phyloP scores from a whole-genome alignment of 2,329 filamentous ascomycete species.

The Ophiostoma australiae region DNA sequence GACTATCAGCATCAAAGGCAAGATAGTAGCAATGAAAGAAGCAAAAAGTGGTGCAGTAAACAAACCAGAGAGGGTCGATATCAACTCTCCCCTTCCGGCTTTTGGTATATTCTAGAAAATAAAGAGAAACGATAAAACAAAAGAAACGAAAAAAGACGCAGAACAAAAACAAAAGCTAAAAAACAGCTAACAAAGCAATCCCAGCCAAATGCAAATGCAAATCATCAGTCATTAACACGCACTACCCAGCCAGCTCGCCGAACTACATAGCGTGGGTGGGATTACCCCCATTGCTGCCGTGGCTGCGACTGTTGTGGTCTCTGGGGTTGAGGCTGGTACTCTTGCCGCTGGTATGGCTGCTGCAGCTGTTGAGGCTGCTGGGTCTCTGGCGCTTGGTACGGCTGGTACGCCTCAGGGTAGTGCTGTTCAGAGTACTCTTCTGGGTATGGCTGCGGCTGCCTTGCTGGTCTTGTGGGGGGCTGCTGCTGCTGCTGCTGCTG shows the following conservation, averaged over 20 bases:
- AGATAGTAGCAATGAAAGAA: too few relatives aligned
- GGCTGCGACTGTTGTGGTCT: neutral
- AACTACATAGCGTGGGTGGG: neutral
- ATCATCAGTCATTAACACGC: slow-evolving; percentile 21
- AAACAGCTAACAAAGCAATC: neutral
- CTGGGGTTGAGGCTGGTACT: neutral
- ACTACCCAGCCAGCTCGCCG: neutral
- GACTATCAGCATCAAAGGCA: neutral
- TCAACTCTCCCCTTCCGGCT: neutral
- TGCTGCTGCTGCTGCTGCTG: neutral
- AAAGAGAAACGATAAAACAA: neutral
- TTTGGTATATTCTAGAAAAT: slow-evolving; percentile 8
- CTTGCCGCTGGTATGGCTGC: neutral
- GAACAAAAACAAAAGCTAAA: neutral
- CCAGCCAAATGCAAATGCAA: slow-evolving; percentile 8
- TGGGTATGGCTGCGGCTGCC: neutral
- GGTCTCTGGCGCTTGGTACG: neutral
- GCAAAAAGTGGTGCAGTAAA: neutral
- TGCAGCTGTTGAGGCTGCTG: neutral
- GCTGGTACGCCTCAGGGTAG: neutral
- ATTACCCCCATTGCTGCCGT: neutral
- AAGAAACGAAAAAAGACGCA: neutral
- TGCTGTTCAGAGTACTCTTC: slow-evolving; percentile 22
- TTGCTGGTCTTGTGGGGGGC: too few relatives aligned
- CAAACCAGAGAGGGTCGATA: neutral